Evolutionary conservation across 2,329 filamentous ascomycete genomes (phyloP), one percentile per base, ranked within the genome.

Genomic region (Cordyceps pruinosa): DNA sequence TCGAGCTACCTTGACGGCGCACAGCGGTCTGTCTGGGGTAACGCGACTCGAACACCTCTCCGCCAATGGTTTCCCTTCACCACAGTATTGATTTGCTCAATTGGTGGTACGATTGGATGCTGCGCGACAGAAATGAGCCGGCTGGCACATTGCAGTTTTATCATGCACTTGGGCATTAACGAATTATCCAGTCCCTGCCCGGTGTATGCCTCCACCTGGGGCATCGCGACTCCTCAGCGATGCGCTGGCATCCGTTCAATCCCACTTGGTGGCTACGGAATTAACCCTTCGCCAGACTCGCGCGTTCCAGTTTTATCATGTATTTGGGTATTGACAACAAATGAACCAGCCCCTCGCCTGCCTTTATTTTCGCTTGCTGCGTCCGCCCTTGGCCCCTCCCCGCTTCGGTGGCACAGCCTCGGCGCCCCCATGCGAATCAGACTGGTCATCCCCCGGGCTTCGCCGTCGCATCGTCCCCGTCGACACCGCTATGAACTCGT

Each of bases 401-500:
- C 67, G 76, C 82, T 70, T 74, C 79, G 58, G 62, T 58, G 19
- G 67, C 53, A 50, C 62, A 50, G 67, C 66, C 55, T 75, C 69
- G 9, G 61, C 81, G 32, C 83, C 83, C 65, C 85, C 84, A 62
- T 73, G 71, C 51, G 70, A 62, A 59, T 84, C 85, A 60, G 87
- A 85, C 63, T 86, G 79, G 49, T 83, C 83, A 57, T 88, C 86
- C 1, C 89, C 89, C 12, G 90, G 85, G 68, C 90, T 96, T 68
- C 91, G 88, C 59, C 91, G 82, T 62, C 93, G 82, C 80, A 96
- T 93, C 47, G 94, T 96, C 12, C 93, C 93, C 1, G 83, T 82
- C 19, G 81, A 83, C 23, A 87, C 82, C 5, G 81, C 76, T 26
- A 87, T 74, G 59, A 86, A 85, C 67, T 99, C 95, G 65, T 99